These are phyloP conservation scores for Cytospora mali DNA, from an alignment of 2,329 filamentous ascomycete genomes.

Conservation along the genomic window DNA sequence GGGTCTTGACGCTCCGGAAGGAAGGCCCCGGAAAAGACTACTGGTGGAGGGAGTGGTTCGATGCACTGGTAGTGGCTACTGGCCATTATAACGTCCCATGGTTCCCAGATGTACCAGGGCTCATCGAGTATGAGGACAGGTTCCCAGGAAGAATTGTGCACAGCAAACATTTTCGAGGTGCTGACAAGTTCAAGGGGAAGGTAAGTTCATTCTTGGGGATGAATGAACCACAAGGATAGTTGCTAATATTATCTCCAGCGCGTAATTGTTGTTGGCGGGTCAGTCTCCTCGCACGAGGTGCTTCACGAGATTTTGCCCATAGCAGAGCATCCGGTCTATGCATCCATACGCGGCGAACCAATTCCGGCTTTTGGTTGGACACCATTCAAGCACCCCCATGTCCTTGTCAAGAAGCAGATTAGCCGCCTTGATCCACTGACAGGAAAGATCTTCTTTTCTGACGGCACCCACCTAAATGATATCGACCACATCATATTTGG, in stretches of 20 bases:
- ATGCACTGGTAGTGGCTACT: slow-evolving; percentile 44
- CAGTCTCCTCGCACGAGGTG: slow-evolving; percentile 60
- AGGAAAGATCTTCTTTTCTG: slow-evolving; percentile 52
- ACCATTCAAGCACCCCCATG: slow-evolving; percentile 58
- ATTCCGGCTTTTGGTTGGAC: slow-evolving; percentile 57
- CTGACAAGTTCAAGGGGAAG: slow-evolving; percentile 33
- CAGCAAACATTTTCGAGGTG: slow-evolving; percentile 42
- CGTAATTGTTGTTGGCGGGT: slow-evolving; percentile 60
- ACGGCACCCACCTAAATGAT: slow-evolving; percentile 50
- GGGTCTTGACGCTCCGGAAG: slow-evolving; percentile 52
- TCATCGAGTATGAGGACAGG: slow-evolving; percentile 39
- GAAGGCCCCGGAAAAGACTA: slow-evolving; percentile 41
- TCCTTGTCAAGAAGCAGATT: slow-evolving; percentile 48
- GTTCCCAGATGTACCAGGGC: slow-evolving; percentile 42
- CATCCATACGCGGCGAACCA: slow-evolving; percentile 50
- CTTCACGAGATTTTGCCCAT: slow-evolving; percentile 53
- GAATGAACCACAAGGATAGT: rapidly evolving
- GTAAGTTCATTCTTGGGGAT: slow-evolving; percentile 1
- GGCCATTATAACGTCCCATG: slow-evolving; percentile 45
- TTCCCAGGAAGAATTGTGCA: slow-evolving; percentile 44
- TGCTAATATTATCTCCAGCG: slow-evolving; percentile 37
- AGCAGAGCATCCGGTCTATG: slow-evolving; percentile 50
- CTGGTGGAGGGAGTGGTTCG: slow-evolving; percentile 43
- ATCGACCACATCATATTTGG: slow-evolving; percentile 62
- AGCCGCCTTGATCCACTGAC: slow-evolving; percentile 39